These are phyloP conservation scores for Cucumis sativus DNA, from an alignment of 306 rosid species.

Conservation along the genomic window Cucumber_9930_V3 NC_026656.2:17340501-17341000, in stretches of 20 bases:
- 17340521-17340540: background rate
- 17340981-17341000: conserved; percentile 32
- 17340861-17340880: conserved; percentile 24
- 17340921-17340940: conserved; percentile 29
- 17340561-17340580: conserved; percentile 78
- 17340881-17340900: conserved; percentile 41
- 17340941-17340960: conserved; percentile 45
- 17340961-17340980: conserved; percentile 23
- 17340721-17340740: conserved; percentile 31
- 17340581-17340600: conserved; percentile 50
- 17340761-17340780: conserved; percentile 32
- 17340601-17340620: conserved; percentile 48
- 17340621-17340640: conserved; percentile 39
- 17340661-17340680: conserved; percentile 26
- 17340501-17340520: background rate
- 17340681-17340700: conserved; percentile 42
- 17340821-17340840: conserved; percentile 28
- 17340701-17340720: conserved; percentile 33
- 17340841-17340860: conserved; percentile 15
- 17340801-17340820: conserved; percentile 31
- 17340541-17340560: conserved; percentile 88
- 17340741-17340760: conserved; percentile 24
- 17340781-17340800: conserved; percentile 26
- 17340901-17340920: conserved; percentile 30
- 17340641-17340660: conserved; percentile 41